Evolutionary conservation across 2,329 filamentous ascomycete genomes (phyloP).

Genomic region (Neonectria magnoliae): DNA sequence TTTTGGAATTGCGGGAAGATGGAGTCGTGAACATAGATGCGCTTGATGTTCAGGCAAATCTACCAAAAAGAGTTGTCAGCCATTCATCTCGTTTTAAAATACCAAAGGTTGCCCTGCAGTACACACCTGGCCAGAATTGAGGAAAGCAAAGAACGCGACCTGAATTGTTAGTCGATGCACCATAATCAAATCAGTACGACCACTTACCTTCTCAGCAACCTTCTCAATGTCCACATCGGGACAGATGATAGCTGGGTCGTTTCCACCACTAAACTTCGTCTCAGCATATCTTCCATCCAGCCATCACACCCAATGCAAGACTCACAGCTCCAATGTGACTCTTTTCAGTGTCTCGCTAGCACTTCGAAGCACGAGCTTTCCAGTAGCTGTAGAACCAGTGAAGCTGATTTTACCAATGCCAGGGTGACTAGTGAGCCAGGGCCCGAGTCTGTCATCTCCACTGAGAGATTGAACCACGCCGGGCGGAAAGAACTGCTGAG

Average conservation of each 20-base stretch:
- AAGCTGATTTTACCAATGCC: constrained; percentile 71
- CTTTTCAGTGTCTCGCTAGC: constrained; percentile 68
- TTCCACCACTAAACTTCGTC: constrained; percentile 53
- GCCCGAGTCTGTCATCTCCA: constrained; percentile 69
- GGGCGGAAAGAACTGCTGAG: constrained; percentile 65
- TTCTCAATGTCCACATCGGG: constrained; percentile 63
- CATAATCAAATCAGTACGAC: not conserved
- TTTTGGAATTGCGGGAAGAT: constrained; percentile 66
- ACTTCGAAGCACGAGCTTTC: constrained; percentile 69
- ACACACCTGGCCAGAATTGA: constrained; percentile 59
- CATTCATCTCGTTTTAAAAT: not conserved
- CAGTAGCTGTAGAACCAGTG: constrained; percentile 69
- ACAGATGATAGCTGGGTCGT: constrained; percentile 68
- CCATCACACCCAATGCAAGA: constrained; percentile 31
- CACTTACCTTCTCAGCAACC: constrained; percentile 47
- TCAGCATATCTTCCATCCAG: not conserved
- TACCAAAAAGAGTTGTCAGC: not conserved
- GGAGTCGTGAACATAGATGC: constrained; percentile 68
- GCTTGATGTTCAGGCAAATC: constrained; percentile 57
- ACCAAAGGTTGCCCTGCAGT: not conserved
- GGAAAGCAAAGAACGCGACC: constrained; percentile 60
- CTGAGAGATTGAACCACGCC: constrained; percentile 71
- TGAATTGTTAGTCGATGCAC: not conserved
- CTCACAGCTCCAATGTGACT: constrained; percentile 66
- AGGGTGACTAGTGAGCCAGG: constrained; percentile 66